These are phyloP conservation scores for Oryza glaberrima DNA, from an alignment of 176 grass and related monocot genomes.

Conservation along the genomic window DNA sequence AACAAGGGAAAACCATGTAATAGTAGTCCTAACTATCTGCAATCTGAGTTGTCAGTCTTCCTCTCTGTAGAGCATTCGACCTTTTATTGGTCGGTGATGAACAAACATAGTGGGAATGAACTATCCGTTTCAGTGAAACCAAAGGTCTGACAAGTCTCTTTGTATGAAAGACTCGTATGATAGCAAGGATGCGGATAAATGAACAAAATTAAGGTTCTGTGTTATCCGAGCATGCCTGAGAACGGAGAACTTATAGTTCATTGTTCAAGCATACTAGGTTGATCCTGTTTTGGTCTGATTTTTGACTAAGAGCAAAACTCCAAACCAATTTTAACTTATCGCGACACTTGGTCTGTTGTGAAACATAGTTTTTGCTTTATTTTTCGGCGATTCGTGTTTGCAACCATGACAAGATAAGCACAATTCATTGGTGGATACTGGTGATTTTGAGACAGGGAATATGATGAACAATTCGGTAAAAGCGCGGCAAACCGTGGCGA, in stretches of 20 bases:
- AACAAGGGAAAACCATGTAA: constrained; percentile 1
- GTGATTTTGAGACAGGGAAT: constrained; percentile 34
- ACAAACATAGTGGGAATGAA: background rate
- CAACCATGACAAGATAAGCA: constrained; percentile 15
- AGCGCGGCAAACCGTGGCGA: constrained; percentile 24
- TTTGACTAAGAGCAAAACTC: background rate
- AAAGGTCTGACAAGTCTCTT: constrained; percentile 7
- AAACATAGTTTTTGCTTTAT: constrained; percentile 27
- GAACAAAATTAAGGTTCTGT: constrained; percentile 17
- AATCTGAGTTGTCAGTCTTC: background rate
- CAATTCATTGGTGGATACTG: background rate
- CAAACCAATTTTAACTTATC: constrained; percentile 15
- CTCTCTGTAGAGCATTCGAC: background rate
- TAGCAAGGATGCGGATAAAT: background rate
- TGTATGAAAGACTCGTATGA: background rate
- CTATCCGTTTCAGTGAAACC: background rate
- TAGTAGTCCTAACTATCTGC: constrained; percentile 23
- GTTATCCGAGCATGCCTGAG: background rate
- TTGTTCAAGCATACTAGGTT: background rate
- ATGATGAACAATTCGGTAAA: constrained; percentile 33
- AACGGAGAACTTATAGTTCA: background rate
- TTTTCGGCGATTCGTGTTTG: background rate
- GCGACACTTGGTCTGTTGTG: background rate
- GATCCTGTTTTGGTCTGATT: constrained; percentile 3
- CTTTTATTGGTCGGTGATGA: background rate